Evolutionary conservation across 1,284 basidiomycete species (phyloP).

Genomic region (Cryptococcus sp.): DNA sequence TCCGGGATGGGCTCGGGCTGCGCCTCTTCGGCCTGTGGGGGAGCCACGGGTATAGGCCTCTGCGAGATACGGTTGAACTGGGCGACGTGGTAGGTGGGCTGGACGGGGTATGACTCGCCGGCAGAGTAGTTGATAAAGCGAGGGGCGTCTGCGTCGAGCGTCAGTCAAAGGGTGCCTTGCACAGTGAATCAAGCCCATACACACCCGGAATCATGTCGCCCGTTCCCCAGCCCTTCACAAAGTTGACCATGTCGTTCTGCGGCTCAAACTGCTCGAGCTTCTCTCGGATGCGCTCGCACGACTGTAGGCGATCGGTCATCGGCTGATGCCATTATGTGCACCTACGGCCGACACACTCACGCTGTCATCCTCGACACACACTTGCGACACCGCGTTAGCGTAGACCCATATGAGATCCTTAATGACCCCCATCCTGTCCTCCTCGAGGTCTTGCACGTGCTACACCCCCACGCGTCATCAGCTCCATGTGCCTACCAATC

Average conservation of each 20-base stretch:
- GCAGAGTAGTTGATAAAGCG: constrained; percentile 65
- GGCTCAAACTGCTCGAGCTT: constrained; percentile 78
- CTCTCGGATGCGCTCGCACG: constrained; percentile 80
- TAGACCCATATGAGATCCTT: constrained; percentile 96
- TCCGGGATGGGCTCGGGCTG: constrained; percentile 6
- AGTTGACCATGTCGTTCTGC: constrained; percentile 76
- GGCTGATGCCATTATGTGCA: neutral
- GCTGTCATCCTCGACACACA: constrained; percentile 95
- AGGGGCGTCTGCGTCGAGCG: constrained; percentile 59
- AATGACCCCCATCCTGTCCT: constrained; percentile 86
- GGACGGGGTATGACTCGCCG: constrained; percentile 46
- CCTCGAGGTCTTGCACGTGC: constrained; percentile 91
- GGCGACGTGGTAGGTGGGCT: constrained; percentile 44
- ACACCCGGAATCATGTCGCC: constrained; percentile 68
- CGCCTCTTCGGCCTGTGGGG: constrained; percentile 11
- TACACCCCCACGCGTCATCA: constrained; percentile 28
- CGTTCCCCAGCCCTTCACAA: constrained; percentile 79
- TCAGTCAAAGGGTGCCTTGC: neutral
- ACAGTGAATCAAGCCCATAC: no score
- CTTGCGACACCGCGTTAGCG: constrained; percentile 90
- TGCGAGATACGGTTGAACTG: constrained; percentile 42
- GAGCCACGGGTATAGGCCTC: constrained; percentile 25
- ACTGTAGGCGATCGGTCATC: constrained; percentile 54
- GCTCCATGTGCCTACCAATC: neutral
- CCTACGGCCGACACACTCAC: constrained; percentile 54